These are phyloP conservation scores for Pelagomonas calceolata DNA, from an alignment of 108 stramenopile genomes.

Conservation along the genomic window DNA sequence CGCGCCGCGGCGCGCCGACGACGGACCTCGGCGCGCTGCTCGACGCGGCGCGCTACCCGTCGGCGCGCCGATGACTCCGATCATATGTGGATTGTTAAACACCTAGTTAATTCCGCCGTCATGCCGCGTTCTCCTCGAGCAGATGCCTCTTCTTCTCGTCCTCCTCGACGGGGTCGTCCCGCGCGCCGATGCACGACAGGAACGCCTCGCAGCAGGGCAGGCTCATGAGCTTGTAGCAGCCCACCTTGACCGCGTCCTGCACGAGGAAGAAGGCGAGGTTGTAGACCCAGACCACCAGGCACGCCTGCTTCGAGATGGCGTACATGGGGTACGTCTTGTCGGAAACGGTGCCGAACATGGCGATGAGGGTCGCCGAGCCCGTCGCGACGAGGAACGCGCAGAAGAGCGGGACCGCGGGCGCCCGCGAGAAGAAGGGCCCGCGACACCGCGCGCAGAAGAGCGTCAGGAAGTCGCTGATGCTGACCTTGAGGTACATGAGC, in stretches of 20 bases:
- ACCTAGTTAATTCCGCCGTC: too few relatives aligned
- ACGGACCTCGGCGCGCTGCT: too few relatives aligned
- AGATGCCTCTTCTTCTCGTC: too few relatives aligned
- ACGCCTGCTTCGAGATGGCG: not conserved
- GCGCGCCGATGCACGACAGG: too few relatives aligned
- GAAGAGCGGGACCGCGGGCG: slow-evolving; percentile 1
- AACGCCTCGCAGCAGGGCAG: too few relatives aligned
- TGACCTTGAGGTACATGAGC: slow-evolving; percentile 20
- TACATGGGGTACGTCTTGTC: not conserved
- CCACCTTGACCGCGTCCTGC: slow-evolving; percentile 16
- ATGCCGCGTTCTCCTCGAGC: too few relatives aligned
- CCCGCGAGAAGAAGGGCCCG: slow-evolving; percentile 13
- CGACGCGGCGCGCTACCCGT: too few relatives aligned
- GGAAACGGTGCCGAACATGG: not conserved
- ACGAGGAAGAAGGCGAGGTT: slow-evolving; percentile 22
- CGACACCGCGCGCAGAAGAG: slow-evolving; percentile 18
- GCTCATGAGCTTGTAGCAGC: too few relatives aligned
- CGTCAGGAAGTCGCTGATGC: slow-evolving; percentile 27
- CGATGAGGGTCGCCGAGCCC: not conserved
- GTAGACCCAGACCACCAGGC: slow-evolving; percentile 24
- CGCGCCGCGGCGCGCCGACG: too few relatives aligned
- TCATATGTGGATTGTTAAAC: too few relatives aligned
- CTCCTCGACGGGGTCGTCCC: too few relatives aligned
- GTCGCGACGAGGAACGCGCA: slow-evolving; percentile 7
- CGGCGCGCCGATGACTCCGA: too few relatives aligned